These are phyloP conservation scores for Geosmithia flava DNA, from an alignment of 2,329 filamentous ascomycete species.

Conservation along the genomic window DNA sequence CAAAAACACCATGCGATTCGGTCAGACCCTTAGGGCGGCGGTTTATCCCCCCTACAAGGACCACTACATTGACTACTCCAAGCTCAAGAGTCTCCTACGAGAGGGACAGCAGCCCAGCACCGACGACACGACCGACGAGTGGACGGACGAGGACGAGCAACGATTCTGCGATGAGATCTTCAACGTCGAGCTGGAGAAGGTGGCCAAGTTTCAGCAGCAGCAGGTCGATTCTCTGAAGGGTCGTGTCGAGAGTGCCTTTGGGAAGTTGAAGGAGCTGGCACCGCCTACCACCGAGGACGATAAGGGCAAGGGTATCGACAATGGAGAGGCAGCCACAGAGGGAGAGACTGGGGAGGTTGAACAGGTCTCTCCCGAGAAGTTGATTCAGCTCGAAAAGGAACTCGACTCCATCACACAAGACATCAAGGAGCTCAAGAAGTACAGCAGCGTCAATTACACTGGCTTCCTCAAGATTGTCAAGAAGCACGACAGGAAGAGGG, in stretches of 20 bases:
- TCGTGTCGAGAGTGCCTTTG: slow-evolving; percentile 41
- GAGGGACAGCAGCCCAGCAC: slow-evolving; percentile 49
- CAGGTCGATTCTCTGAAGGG: slow-evolving; percentile 50
- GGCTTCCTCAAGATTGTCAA: slow-evolving; percentile 97
- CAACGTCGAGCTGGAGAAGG: slow-evolving; percentile 90
- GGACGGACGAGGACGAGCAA: slow-evolving; percentile 92
- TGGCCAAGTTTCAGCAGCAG: slow-evolving; percentile 75
- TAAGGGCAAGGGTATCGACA: slow-evolving; percentile 7
- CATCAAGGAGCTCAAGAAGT: slow-evolving; percentile 87
- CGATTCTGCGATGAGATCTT: slow-evolving; percentile 90
- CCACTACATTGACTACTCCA: slow-evolving; percentile 90
- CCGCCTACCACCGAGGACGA: slow-evolving; percentile 37
- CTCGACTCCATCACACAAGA: slow-evolving; percentile 83
- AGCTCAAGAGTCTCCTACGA: slow-evolving; percentile 79
- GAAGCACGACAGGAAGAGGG: slow-evolving; percentile 94
- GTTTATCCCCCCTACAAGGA: slow-evolving; percentile 82
- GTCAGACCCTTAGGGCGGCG: slow-evolving; percentile 70
- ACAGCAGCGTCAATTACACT: slow-evolving; percentile 93
- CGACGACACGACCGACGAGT: slow-evolving; percentile 51
- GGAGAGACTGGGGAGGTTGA: slow-evolving; percentile 23
- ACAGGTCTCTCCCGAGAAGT: slow-evolving; percentile 32
- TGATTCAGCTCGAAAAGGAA: slow-evolving; percentile 65
- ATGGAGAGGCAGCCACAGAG: slow-evolving; percentile 27
- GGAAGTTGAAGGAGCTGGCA: slow-evolving; percentile 70
- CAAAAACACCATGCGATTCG: slow-evolving; percentile 65